Evolutionary conservation across 1,284 basidiomycete species (phyloP), one percentile per base, ranked within the genome.

Genomic region (Ceratobasidium sp.): DNA sequence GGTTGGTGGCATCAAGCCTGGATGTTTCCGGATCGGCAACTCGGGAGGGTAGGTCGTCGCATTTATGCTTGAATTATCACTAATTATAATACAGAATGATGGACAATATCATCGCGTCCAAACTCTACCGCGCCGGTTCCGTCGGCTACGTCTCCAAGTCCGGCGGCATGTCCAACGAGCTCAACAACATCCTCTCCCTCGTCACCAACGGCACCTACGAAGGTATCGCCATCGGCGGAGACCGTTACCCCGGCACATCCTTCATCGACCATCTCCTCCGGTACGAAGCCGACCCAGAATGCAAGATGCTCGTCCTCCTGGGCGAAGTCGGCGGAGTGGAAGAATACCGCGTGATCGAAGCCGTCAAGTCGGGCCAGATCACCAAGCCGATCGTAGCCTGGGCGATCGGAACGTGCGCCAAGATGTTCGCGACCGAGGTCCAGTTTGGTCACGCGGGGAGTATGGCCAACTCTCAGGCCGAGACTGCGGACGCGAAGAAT

Each of bases 141-240:
- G 95, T 99, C 83, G 97, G 96, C 84, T 99, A 99, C 87, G 97
- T 99, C 85, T 98, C 96, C 87, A 99, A 99, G 89, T 99, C 97
- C 15, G 97, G 97, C 82, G 97, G 98, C 86, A 99, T 99, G 98
- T 99, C 97, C 82, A 99, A 99, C 89, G 98, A 99, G 88, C 90
- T 99, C 82, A 99, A 99, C 94, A 99, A 99, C 90, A 99, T 99
- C 84, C 93, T 99, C 81, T 97, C 96, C 64, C 91, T 98, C 84
- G 93, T 95, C 84, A 98, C 97, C 85, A 97, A 99, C 88, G 98
- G 97, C 83, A 98, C 96, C 80, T 99, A 99, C 88, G 97, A 99
- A 90, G 97, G 97, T 90, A 97, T 99, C 84, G 97, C 97, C 85
- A 99, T 99, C 82, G 97, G 98, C 84, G 97, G 97, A 89, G 97